A percentile compares a stretch with the other conserved stretches of the same genome.
These are phyloP conservation scores for Sabuloglossum arenarium DNA, from an alignment of 495 filamentous ascomycete species.

Conservation along the genomic window DNA sequence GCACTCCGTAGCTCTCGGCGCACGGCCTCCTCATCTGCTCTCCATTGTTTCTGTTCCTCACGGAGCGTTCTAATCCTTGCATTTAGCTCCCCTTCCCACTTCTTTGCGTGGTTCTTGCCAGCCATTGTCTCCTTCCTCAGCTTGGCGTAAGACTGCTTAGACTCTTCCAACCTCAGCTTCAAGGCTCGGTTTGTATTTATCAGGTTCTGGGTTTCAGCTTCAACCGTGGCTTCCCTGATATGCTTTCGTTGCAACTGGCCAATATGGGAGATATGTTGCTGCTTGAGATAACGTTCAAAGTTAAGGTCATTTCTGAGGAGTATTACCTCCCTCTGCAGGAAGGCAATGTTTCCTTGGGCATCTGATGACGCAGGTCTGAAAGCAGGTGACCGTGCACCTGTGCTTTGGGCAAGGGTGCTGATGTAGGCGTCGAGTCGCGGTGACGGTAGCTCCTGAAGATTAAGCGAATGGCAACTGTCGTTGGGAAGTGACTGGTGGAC, in stretches of 20 bases:
- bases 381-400: conserved; percentile 18
- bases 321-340: conserved; percentile 41
- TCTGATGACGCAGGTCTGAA: conserved; percentile 17
- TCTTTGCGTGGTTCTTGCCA: conserved; percentile 41
- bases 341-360: conserved; percentile 26
- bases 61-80: conserved; percentile 34
- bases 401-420: conserved; percentile 17
- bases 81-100: conserved; percentile 44
- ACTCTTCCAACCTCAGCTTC: conserved; percentile 42
- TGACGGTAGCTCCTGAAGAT: conserved; percentile 6
- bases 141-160: conserved; percentile 37
- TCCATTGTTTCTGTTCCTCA: conserved; percentile 50
- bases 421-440: conserved; percentile 21
- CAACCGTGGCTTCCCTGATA: conserved; percentile 43
- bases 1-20: conserved; percentile 29
- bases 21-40: conserved; percentile 27
- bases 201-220: conserved; percentile 56
- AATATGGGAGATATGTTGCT: conserved; percentile 55
- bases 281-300: conserved; percentile 55
- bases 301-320: conserved; percentile 53
- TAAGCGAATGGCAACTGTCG: conserved; percentile 10
- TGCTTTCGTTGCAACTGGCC: conserved; percentile 46
- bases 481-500: conserved; percentile 23
- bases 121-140: conserved; percentile 43
- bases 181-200: conserved; percentile 52